Percentiles rank a stretch among this genome's conserved stretches.
Conservation (phyloP, 306 rosid genomes). For the Vigna reflexopilosa region DNA sequence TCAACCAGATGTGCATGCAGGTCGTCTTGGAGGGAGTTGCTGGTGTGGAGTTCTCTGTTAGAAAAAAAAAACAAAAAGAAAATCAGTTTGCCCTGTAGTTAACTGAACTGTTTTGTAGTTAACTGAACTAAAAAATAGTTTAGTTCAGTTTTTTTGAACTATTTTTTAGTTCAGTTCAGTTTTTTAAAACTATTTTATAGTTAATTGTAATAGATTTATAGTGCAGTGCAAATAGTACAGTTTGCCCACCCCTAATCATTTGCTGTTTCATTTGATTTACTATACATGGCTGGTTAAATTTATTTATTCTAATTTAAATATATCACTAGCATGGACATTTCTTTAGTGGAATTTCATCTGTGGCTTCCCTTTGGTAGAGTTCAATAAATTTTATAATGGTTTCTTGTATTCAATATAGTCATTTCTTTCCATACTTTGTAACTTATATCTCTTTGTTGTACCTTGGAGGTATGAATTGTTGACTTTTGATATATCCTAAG, state of each 20-base stretch:
- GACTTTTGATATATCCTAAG: conserved; percentile 29
- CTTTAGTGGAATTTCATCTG: neutral
- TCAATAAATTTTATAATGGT: neutral
- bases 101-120: too few species aligned
- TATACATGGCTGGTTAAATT: conserved; percentile 33
- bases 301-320: conserved; percentile 7
- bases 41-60: conserved; percentile 89
- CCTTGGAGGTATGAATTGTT: conserved; percentile 31
- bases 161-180: too few species aligned
- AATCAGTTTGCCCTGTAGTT: neutral
- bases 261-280: conserved; percentile 15
- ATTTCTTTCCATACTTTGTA: conserved; percentile 15
- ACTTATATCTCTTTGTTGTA: neutral
- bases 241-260: neutral
- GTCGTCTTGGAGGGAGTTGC: conserved; percentile 92
- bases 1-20: conserved; percentile 76
- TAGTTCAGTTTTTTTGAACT: too few species aligned
- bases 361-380: neutral
- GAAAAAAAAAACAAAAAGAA: too few species aligned
- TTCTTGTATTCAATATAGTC: conserved; percentile 31
- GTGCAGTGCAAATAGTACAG: too few species aligned
- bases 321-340: conserved; percentile 30
- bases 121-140: too few species aligned
- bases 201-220: too few species aligned
- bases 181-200: too few species aligned